A percentile compares a stretch with the other conserved stretches of the same genome.
These are phyloP conservation scores for Fusarium annulatum DNA, from an alignment of 2,329 filamentous ascomycete genomes.

Conservation along the genomic window DNA sequence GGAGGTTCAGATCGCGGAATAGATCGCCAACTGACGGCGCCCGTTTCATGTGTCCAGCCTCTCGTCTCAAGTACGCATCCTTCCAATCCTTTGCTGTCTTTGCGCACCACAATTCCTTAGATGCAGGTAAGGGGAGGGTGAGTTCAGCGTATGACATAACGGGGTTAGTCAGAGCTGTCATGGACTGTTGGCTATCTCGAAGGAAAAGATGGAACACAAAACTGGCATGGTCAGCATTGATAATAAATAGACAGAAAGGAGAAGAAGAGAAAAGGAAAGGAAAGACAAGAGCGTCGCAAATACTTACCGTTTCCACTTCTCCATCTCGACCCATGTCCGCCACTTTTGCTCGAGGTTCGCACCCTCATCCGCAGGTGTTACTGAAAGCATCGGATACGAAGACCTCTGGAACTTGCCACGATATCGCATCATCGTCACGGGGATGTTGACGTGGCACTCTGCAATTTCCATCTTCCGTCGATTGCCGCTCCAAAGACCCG, in stretches of 20 bases:
- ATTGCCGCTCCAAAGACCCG: constrained; percentile 66
- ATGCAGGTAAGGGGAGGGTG: constrained; percentile 71
- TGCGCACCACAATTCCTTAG: constrained; percentile 73
- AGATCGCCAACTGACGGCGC: constrained; percentile 66
- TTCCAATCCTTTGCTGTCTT: constrained; percentile 74
- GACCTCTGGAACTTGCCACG: constrained; percentile 69
- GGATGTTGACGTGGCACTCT: constrained; percentile 60
- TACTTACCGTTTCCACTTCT: constrained; percentile 71
- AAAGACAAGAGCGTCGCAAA: neutral
- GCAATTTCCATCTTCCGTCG: constrained; percentile 67
- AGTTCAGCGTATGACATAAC: constrained; percentile 77
- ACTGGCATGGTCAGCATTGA: constrained; percentile 47
- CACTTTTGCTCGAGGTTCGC: constrained; percentile 71
- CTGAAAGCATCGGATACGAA: constrained; percentile 62
- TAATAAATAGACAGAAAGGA: neutral
- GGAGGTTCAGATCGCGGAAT: constrained; percentile 65
- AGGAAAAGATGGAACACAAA: constrained; percentile 74
- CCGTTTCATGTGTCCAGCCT: constrained; percentile 52
- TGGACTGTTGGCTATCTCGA: constrained; percentile 74
- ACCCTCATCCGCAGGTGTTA: constrained; percentile 65
- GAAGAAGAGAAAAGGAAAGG: neutral
- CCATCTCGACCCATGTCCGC: constrained; percentile 71
- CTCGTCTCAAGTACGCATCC: constrained; percentile 61
- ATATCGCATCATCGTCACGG: constrained; percentile 64
- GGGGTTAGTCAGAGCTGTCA: constrained; percentile 72